Evolutionary conservation across 441 rosid species (phyloP).

Genomic region (Gossypium schwendimanii): DNA sequence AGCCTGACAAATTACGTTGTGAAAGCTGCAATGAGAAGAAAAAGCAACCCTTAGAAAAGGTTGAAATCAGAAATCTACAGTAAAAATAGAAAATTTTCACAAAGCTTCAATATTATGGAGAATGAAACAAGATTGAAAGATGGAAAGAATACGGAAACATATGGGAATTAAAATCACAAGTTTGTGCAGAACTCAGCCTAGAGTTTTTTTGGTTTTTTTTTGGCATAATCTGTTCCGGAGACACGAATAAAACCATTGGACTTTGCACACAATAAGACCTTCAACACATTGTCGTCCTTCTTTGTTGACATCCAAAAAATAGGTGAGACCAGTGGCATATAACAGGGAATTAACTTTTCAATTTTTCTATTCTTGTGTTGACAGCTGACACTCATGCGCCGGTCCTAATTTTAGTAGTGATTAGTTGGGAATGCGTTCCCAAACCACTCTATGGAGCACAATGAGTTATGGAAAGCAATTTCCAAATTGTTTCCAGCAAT

Average conservation of each 20-base stretch:
- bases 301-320: neutral
- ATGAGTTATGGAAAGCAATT: neutral
- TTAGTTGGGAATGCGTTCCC: neutral
- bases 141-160: neutral
- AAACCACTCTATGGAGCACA: neutral
- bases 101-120: neutral
- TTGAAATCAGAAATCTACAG: conserved; percentile 1
- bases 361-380: neutral
- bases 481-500: neutral
- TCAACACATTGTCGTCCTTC: neutral
- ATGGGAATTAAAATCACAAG: neutral
- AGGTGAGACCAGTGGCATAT: neutral
- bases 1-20: conserved; percentile 85
- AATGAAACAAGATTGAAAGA: neutral
- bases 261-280: neutral
- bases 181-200: neutral
- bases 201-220: neutral
- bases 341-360: neutral
- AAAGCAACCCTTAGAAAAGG: conserved; percentile 16
- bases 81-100: neutral
- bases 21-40: conserved; percentile 69
- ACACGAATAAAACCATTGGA: neutral
- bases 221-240: neutral
- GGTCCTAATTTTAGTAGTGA: neutral
- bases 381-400: neutral